Conservation (phyloP, 768 basidiomycete species). For the Termitomyces sp. region DNA sequence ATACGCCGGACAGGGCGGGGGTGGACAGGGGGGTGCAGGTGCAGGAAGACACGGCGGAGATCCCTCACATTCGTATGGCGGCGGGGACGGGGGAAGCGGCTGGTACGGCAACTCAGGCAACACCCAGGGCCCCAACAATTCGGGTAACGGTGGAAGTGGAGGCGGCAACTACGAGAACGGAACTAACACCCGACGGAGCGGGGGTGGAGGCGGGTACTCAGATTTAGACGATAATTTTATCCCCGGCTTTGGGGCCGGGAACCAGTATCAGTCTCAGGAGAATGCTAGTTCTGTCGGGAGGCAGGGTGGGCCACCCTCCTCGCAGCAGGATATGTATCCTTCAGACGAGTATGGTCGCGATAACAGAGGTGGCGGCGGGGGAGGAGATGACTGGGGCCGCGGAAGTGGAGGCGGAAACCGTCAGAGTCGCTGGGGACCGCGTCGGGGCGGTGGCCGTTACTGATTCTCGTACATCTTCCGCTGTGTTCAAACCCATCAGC, state of each 20-base stretch:
- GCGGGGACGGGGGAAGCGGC: conserved; percentile 26
- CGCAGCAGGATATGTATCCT: conserved; percentile 49
- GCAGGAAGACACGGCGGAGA: conserved; percentile 11
- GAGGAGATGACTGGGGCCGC: conserved; percentile 25
- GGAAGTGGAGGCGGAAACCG: conserved; percentile 27
- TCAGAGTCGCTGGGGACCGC: conserved; percentile 24
- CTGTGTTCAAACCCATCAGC: background rate
- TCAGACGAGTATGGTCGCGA: conserved; percentile 35
- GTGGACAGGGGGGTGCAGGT: background rate
- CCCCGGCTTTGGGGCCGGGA: conserved; percentile 51
- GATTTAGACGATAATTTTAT: conserved; percentile 52
- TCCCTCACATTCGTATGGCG: conserved; percentile 22
- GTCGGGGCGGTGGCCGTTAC: conserved; percentile 19
- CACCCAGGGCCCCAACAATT: conserved; percentile 29
- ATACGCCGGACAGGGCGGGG: conserved; percentile 17
- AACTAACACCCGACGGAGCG: conserved; percentile 14
- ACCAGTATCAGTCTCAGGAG: conserved; percentile 8
- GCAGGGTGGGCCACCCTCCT: conserved; percentile 22
- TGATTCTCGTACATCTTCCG: conserved; percentile 5
- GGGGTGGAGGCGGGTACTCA: conserved; percentile 15
- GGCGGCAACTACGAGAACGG: conserved; percentile 12
- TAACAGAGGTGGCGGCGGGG: conserved; percentile 29
- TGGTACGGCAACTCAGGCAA: conserved; percentile 12
- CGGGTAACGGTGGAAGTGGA: conserved; percentile 19
- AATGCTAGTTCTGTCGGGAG: conserved; percentile 12